Conservation (phyloP, 2,329 filamentous ascomycete genomes). For the Xylariaceae sp. region DNA sequence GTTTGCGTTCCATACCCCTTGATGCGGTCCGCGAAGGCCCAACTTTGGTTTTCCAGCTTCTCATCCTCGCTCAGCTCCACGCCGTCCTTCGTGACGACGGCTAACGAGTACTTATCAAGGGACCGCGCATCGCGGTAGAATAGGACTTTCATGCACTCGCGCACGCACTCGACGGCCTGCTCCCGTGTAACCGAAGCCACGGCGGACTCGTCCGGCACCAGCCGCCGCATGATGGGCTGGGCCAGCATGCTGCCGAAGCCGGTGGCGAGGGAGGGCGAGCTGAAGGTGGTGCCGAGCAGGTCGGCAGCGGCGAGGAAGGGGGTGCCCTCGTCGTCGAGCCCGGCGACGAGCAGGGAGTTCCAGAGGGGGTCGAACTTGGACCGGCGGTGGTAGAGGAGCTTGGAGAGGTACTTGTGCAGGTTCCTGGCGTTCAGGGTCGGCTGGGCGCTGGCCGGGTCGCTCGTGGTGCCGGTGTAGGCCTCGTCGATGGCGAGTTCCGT, state of each 20-base stretch:
- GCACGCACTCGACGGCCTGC: constrained; percentile 71
- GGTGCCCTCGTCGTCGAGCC: constrained; percentile 70
- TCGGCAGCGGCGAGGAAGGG: constrained; percentile 92
- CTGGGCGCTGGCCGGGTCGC: constrained; percentile 4
- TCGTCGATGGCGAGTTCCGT: constrained; percentile 81
- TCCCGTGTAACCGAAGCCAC: constrained; percentile 68
- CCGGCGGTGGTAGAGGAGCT: constrained; percentile 92
- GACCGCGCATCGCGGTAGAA: constrained; percentile 96
- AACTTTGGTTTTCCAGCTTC: constrained; percentile 91
- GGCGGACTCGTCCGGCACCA: constrained; percentile 78
- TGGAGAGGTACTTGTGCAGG: constrained; percentile 92
- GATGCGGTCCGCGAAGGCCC: constrained; percentile 95
- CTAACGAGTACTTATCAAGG: constrained; percentile 85
- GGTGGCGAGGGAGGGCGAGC: constrained; percentile 80
- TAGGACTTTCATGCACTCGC: constrained; percentile 96
- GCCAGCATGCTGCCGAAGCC: constrained; percentile 92
- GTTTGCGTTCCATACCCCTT: constrained; percentile 89
- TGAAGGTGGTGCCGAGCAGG: constrained; percentile 88
- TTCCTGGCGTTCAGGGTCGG: constrained; percentile 78
- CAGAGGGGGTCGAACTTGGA: constrained; percentile 95
- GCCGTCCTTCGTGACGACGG: constrained; percentile 82
- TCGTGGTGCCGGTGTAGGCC: constrained; percentile 55
- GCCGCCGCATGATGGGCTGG: constrained; percentile 79
- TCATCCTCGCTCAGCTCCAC: constrained; percentile 79
- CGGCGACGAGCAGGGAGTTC: constrained; percentile 91